These are phyloP conservation scores for Cucurbita ficifolia DNA, from an alignment of 306 rosid species.

Conservation along the genomic window DNA sequence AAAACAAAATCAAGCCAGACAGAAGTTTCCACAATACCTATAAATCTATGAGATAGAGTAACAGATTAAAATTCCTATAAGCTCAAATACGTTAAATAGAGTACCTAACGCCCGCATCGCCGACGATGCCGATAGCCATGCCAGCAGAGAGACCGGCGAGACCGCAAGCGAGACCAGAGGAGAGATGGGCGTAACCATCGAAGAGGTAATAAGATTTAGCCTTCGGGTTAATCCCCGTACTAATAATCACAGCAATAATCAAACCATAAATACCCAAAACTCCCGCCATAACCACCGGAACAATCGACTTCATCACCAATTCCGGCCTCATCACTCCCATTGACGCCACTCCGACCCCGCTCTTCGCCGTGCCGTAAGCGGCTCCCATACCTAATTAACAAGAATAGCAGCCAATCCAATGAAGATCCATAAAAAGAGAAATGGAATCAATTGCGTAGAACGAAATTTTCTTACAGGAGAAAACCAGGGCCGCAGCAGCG, in stretches of 20 bases:
- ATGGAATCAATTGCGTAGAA: not conserved
- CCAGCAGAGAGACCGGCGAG: constrained; percentile 53
- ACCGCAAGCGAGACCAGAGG: constrained; percentile 49
- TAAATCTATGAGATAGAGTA: not conserved
- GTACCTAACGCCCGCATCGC: constrained; percentile 53
- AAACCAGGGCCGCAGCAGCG: constrained; percentile 45
- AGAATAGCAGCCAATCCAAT: not conserved
- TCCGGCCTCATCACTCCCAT: constrained; percentile 60
- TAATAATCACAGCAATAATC: constrained; percentile 40
- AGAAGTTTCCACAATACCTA: not conserved
- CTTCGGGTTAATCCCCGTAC: constrained; percentile 52
- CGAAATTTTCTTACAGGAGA: constrained; percentile 21
- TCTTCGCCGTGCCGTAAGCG: constrained; percentile 48
- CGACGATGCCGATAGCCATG: constrained; percentile 54
- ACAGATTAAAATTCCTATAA: not conserved
- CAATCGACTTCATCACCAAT: constrained; percentile 54
- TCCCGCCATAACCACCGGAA: constrained; percentile 53
- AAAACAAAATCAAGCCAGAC: not conserved
- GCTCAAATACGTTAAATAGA: not conserved
- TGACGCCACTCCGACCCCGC: constrained; percentile 51
- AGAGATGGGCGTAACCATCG: constrained; percentile 48
- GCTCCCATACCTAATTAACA: constrained; percentile 42
- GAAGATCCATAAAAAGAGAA: not conserved
- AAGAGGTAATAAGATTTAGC: constrained; percentile 47
- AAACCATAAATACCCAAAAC: constrained; percentile 49